Conservation (phyloP, 1,284 basidiomycete genomes). For the Fomitopsis palustris region DNA sequence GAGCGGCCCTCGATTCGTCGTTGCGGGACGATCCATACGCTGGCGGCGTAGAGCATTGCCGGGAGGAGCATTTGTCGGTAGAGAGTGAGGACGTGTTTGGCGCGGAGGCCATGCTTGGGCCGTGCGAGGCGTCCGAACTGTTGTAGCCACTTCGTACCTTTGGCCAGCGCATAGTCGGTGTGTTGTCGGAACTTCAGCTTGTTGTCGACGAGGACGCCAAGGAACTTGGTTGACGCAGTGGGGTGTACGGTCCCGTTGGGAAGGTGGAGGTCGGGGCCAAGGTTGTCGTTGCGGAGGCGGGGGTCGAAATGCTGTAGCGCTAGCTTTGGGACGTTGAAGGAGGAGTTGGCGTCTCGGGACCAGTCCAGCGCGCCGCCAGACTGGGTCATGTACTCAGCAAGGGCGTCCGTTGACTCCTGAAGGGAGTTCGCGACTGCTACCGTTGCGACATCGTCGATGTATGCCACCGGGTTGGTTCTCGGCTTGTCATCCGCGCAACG, state of each 20-base stretch:
- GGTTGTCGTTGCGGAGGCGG: background rate
- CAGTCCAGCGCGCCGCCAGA: slow-evolving; percentile 17
- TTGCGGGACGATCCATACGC: slow-evolving; percentile 31
- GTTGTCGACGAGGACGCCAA: slow-evolving; percentile 35
- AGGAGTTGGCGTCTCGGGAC: slow-evolving; percentile 20
- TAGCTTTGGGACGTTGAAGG: slow-evolving; percentile 24
- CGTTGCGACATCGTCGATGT: slow-evolving; percentile 26
- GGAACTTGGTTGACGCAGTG: slow-evolving; percentile 23
- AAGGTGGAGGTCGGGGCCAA: slow-evolving; percentile 9
- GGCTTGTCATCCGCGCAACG: slow-evolving; percentile 5
- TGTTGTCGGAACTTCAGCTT: slow-evolving; percentile 33
- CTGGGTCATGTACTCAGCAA: slow-evolving; percentile 17
- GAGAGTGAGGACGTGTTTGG: slow-evolving; percentile 11
- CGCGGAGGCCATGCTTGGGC: slow-evolving; percentile 18
- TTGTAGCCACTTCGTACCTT: slow-evolving; percentile 23
- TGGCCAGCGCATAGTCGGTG: slow-evolving; percentile 22
- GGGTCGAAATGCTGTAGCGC: slow-evolving; percentile 11
- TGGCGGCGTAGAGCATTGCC: slow-evolving; percentile 33
- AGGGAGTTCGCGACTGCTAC: slow-evolving; percentile 13
- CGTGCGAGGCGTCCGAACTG: slow-evolving; percentile 23
- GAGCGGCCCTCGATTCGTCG: slow-evolving; percentile 7
- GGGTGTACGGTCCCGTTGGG: slow-evolving; percentile 8
- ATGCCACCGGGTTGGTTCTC: slow-evolving; percentile 13
- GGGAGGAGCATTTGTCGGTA: slow-evolving; percentile 31
- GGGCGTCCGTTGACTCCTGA: slow-evolving; percentile 11